Base-by-base conservation (phyloP, 2,329 filamentous ascomycete species). In the Periconia sp. region DNA sequence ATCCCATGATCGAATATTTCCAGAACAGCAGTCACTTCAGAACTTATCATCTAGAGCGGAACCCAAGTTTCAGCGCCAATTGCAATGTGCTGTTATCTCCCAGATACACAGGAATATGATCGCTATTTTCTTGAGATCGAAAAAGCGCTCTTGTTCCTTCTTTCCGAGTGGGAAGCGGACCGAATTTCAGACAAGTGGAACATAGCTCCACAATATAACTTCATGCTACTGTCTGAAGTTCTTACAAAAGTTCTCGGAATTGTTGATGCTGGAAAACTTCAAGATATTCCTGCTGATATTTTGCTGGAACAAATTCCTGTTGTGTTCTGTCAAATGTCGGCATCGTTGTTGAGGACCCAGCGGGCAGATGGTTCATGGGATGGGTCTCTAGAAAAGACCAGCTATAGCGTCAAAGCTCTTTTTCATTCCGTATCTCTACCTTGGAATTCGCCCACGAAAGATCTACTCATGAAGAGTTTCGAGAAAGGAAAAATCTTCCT, bases 81-180 rank as follows among this genome's bases (percentile, higher is more conserved):
- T 71, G 67, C 53, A 73, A 74, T 52, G 68, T 66, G 9, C 52
- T 75, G 2, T 30, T 68, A n/a, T n/a, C n/a, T n/a, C n/a, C n/a
- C n/a, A n/a, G n/a, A n/a, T n/a, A n/a, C n/a, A n/a, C n/a, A n/a
- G n/a, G n/a, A n/a, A n/a, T n/a, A n/a, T n/a, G n/a, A n/a, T n/a
- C n/a, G n/a, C n/a, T n/a, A n/a, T n/a, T n/a, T n/a, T n/a, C n/a
- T n/a, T n/a, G n/a, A n/a, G n/a, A 59, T 57, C 47, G 20, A 41
- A 18, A 53, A 50, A 37, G 35, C 46, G 14, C 20, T 59, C n/a
- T 27, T 42, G 2, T 57, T 52, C 42, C 49, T 59, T 6, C 18
- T 55, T 27, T 19, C 40, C 14, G 13, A 37, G 41, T 43, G 27
- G 31, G 45, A 47, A 1, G 15, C 20, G 35, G 47, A 47, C 18